Evolutionary conservation across 2,329 filamentous ascomycete genomes (phyloP).

Genomic region (Fusarium beomiforme): DNA sequence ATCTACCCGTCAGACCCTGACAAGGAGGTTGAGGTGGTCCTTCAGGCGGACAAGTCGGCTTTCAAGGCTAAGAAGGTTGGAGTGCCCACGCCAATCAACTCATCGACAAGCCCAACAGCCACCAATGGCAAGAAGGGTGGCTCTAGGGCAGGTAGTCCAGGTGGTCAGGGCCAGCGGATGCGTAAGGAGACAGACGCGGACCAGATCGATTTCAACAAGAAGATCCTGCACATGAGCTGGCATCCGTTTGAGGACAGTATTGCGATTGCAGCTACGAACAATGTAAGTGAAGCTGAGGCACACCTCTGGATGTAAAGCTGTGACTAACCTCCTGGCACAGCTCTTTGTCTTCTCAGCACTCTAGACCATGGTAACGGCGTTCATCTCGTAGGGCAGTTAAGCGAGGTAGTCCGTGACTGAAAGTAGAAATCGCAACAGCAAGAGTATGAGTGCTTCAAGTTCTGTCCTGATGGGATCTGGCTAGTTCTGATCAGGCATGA

Average conservation of each 20-base stretch:
- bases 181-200: constrained; percentile 99
- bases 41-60: constrained; percentile 97
- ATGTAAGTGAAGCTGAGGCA: constrained; percentile 72
- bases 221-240: constrained; percentile 99
- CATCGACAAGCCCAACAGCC: constrained; percentile 75
- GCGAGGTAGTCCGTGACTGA: constrained; percentile 24
- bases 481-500: constrained; percentile 32
- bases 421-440: constrained; percentile 29
- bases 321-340: constrained; percentile 54
- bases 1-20: constrained; percentile 97
- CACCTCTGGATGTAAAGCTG: background rate
- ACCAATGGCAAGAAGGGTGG: constrained; percentile 86
- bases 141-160: constrained; percentile 88
- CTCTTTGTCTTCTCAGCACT: constrained; percentile 83
- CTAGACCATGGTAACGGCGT: constrained; percentile 53
- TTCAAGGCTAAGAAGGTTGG: constrained; percentile 99
- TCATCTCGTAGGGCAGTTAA: constrained; percentile 40
- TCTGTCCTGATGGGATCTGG: constrained; percentile 27
- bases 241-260: constrained; percentile 99
- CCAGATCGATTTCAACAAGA: constrained; percentile 99
- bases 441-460: constrained; percentile 26
- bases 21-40: constrained; percentile 95
- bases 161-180: constrained; percentile 88
- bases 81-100: constrained; percentile 95
- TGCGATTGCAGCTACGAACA: constrained; percentile 98